A percentile compares a stretch with the other conserved stretches of the same genome.
Evolutionary conservation across 805 yeast genomes (phyloP).

Genomic region (Wickerhamiella spandovensis): DNA sequence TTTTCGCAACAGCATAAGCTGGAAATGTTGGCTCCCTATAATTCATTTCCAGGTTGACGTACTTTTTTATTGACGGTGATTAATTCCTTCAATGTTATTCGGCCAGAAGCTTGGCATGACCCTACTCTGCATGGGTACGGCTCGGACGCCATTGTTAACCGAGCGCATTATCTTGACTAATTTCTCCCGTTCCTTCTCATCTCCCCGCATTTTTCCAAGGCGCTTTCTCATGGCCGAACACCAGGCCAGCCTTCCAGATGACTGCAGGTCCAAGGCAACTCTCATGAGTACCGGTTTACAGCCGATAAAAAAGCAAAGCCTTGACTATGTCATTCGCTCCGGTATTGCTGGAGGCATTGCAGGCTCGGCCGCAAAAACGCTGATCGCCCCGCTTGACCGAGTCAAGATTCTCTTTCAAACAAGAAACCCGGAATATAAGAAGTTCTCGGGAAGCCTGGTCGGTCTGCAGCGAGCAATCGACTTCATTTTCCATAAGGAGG

Average conservation of each 20-base stretch:
- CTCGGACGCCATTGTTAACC: not conserved
- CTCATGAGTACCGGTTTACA: not conserved
- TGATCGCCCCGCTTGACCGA: slow-evolving; percentile 90
- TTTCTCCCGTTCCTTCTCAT: not conserved
- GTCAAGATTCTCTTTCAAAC: slow-evolving; percentile 93
- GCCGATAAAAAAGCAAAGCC: slow-evolving; percentile 48
- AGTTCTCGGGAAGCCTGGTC: slow-evolving; percentile 63
- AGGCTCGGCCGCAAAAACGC: slow-evolving; percentile 90
- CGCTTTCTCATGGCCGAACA: not conserved
- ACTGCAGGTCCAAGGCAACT: not conserved
- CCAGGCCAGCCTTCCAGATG: slow-evolving; percentile 1
- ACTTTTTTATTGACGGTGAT: too few relatives aligned
- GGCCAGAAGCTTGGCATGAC: too few relatives aligned
- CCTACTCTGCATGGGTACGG: too few relatives aligned
- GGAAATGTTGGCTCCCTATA: too few relatives aligned
- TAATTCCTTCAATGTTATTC: too few relatives aligned
- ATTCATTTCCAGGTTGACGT: too few relatives aligned
- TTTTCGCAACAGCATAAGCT: too few relatives aligned
- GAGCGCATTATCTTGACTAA: not conserved
- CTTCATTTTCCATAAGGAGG: slow-evolving; percentile 55
- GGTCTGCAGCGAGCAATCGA: slow-evolving; percentile 67
- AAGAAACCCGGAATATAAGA: slow-evolving; percentile 72
- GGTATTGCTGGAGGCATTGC: slow-evolving; percentile 94
- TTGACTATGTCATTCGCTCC: slow-evolving; percentile 67
- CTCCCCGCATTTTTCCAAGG: not conserved